Percentiles rank a stretch among this genome's conserved stretches.
Conservation (phyloP, 129 eudicot species). For the Tagetes patula region DNA sequence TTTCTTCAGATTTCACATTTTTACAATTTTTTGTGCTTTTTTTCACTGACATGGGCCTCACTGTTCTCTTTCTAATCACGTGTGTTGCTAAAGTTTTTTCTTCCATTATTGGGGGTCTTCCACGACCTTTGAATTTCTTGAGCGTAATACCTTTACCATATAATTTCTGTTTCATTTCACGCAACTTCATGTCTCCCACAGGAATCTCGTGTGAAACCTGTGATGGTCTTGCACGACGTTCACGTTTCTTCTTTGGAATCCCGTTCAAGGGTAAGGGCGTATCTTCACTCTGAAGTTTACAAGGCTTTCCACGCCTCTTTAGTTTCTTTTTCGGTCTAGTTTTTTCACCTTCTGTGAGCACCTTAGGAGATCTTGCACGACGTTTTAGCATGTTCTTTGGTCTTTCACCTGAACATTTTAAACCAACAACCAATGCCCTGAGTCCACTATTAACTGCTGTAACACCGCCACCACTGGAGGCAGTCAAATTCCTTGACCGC, state of each 20-base stretch:
- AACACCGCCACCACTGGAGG: constrained; percentile 24
- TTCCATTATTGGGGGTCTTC: constrained; percentile 35
- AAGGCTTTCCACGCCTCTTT: constrained; percentile 32
- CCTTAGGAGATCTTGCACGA: constrained; percentile 30
- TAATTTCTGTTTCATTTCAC: constrained; percentile 22
- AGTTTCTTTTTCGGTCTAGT: constrained; percentile 29
- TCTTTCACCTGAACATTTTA: constrained; percentile 19
- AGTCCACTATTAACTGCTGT: constrained; percentile 28
- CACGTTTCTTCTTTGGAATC: constrained; percentile 18
- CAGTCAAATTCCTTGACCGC: constrained; percentile 47
- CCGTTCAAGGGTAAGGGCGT: constrained; percentile 9
- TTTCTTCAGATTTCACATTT: constrained; percentile 10
- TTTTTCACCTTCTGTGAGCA: constrained; percentile 18
- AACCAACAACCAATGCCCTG: constrained; percentile 7
- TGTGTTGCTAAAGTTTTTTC: constrained; percentile 19
- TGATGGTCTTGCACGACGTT: constrained; percentile 41
- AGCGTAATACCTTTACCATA: constrained; percentile 15
- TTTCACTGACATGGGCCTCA: constrained; percentile 10
- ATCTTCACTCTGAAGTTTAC: constrained; percentile 22
- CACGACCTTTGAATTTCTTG: constrained; percentile 35
- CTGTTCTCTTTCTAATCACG: constrained; percentile 21
- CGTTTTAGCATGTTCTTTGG: constrained; percentile 20
- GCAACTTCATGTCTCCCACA: neutral
- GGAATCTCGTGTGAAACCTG: constrained; percentile 22
- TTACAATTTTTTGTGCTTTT: constrained; percentile 9